Evolutionary conservation across 805 yeast genomes (phyloP).

Genomic region (Myxozyma mucilagina): DNA sequence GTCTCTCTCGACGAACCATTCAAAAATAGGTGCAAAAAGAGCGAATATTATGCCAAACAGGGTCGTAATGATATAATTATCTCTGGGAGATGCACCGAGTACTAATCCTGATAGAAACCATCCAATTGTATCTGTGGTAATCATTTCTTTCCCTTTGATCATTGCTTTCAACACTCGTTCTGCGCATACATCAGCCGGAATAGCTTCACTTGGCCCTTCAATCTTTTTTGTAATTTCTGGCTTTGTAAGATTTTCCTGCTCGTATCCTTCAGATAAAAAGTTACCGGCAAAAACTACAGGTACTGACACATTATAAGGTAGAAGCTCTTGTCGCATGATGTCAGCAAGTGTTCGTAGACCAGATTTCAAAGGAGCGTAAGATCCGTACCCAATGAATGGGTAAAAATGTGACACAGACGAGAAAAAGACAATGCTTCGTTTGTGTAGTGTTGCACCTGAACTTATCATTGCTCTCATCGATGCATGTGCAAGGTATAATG

Average conservation of each 20-base stretch:
- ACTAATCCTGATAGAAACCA: slow-evolving; percentile 71
- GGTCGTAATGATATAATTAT: slow-evolving; percentile 55
- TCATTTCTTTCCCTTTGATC: slow-evolving; percentile 64
- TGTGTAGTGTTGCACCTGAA: slow-evolving; percentile 29
- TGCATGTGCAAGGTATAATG: slow-evolving; percentile 69
- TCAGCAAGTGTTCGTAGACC: slow-evolving; percentile 77
- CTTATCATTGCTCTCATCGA: slow-evolving; percentile 44
- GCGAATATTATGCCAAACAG: slow-evolving; percentile 51
- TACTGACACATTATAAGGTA: slow-evolving; percentile 66
- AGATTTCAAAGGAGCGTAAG: slow-evolving; percentile 86
- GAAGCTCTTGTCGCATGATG: slow-evolving; percentile 76
- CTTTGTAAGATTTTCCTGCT: slow-evolving; percentile 76
- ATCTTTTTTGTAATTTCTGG: slow-evolving; percentile 79
- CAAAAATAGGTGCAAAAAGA: slow-evolving; percentile 57
- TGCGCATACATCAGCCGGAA: slow-evolving; percentile 67
- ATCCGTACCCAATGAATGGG: slow-evolving; percentile 88
- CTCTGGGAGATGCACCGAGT: slow-evolving; percentile 70
- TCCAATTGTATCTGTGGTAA: slow-evolving; percentile 82
- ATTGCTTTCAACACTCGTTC: slow-evolving; percentile 56
- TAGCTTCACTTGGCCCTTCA: slow-evolving; percentile 81
- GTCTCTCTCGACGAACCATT: slow-evolving; percentile 16
- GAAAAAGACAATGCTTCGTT: slow-evolving; percentile 58
- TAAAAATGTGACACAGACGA: slow-evolving; percentile 81
- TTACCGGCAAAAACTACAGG: slow-evolving; percentile 85
- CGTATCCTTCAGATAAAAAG: slow-evolving; percentile 83